Conservation (phyloP, 2,329 filamentous ascomycete species). For the Xylariaceae sp. region DNA sequence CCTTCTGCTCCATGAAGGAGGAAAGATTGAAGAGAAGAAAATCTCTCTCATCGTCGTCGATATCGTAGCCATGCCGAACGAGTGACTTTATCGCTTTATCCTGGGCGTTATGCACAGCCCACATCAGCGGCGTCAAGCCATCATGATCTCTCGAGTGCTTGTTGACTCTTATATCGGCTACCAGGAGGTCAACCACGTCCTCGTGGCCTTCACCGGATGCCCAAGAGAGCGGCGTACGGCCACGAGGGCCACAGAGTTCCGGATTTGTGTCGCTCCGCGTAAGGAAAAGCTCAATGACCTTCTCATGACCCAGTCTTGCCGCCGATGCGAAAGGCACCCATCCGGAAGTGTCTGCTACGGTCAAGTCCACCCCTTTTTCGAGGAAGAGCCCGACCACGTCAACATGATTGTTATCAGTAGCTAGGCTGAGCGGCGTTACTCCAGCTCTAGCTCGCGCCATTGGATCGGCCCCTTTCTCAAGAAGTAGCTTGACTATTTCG, state of each 20-base stretch:
- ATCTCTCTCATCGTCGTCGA: background rate
- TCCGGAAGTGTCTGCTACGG: background rate
- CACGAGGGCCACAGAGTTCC: background rate
- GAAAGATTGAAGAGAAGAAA: background rate
- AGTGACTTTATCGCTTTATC: background rate
- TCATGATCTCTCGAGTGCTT: background rate
- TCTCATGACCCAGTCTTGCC: background rate
- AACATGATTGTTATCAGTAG: background rate
- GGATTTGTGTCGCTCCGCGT: background rate
- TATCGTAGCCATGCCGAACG: background rate
- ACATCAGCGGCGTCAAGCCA: background rate
- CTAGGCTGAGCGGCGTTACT: background rate
- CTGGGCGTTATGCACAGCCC: background rate
- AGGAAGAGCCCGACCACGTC: background rate
- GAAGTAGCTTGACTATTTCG: background rate
- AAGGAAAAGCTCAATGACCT: background rate
- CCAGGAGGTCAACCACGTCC: background rate
- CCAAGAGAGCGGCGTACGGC: background rate
- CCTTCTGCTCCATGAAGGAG: background rate
- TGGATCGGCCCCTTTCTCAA: background rate
- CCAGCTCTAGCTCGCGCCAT: background rate
- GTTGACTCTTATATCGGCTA: background rate
- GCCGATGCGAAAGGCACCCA: background rate
- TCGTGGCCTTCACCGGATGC: background rate
- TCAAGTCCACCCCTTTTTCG: background rate